Evolutionary conservation across 2,329 filamentous ascomycete genomes (phyloP).

Genomic region (Calonectria honghensis): DNA sequence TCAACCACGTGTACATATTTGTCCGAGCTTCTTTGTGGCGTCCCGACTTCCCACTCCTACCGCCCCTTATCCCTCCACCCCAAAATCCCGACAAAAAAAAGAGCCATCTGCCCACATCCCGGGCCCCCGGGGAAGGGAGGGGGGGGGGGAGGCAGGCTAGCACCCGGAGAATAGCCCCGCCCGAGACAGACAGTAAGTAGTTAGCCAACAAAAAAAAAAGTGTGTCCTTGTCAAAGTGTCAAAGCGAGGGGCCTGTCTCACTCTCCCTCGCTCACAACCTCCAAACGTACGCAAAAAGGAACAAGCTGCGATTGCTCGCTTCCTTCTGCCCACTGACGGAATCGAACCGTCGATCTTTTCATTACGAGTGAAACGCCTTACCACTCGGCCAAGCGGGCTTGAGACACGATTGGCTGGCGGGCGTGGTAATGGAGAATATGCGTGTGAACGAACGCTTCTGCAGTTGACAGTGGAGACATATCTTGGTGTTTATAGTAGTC

Average conservation of each 20-base stretch:
- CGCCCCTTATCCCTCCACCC: background rate
- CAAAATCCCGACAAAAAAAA: background rate
- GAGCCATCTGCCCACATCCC: background rate
- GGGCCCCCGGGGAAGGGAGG: background rate
- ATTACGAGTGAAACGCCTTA: slow-evolving; percentile 44
- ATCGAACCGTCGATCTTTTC: slow-evolving; percentile 42
- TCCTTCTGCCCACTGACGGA: slow-evolving; percentile 36
- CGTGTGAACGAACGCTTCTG: background rate
- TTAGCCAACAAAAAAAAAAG: background rate
- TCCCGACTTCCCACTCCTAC: background rate
- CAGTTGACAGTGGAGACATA: background rate
- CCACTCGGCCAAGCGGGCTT: slow-evolving; percentile 41
- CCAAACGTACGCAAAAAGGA: background rate
- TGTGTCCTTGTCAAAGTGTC: background rate
- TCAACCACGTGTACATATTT: background rate
- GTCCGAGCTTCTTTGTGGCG: background rate
- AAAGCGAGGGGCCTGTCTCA: background rate
- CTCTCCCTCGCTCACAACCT: background rate
- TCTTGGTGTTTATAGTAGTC: background rate
- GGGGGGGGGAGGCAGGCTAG: background rate
- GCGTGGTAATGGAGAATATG: slow-evolving; percentile 30
- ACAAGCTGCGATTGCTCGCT: background rate
- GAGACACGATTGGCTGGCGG: background rate
- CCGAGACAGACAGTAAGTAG: background rate
- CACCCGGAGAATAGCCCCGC: background rate